Base-by-base conservation (phyloP, 129 eudicot species). In the Erigeron canadensis region DNA sequence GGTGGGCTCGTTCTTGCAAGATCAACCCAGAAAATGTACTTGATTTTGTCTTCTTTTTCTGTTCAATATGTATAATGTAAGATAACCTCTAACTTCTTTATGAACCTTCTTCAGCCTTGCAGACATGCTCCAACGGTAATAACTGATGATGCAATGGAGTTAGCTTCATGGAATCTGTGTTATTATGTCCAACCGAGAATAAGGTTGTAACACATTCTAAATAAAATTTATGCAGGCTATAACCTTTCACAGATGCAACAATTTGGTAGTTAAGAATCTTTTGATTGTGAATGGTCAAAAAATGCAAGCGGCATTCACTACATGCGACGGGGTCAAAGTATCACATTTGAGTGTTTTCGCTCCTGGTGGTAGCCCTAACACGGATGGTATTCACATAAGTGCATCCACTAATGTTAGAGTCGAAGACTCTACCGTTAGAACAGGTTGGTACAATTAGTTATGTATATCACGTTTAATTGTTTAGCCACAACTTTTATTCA, bases 71-170 rank as follows among this genome's bases (percentile, higher is more conserved):
- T 75, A 21, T 73, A 63, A 56, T 59, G 42, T 72, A 45, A 37
- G 19, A 60, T 55, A 23, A 6, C 4, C n/a, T 43, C 5, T n/a
- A 6, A 44, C 8, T 39, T 58, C 7, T 18, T 75, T 65, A 1
- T 58, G 6, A 46, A 17, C 28, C 15, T 81, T 80, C 79, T 75
- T 64, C 97, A 94, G 97, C 99, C 99, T 63, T 94, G 99, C 74
- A 88, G 80, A n/a, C 97, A 86, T 56, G 97, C 99, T 71, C 99
- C 99, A 63, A 94, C 93, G 88, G 99, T 94, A 17, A 89, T 97
- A 81, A 63, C 39, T 58, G 51, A 67, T 67, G 19, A 28, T 72
- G 43, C 75, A 43, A 48, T 38, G 63, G 64, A 48, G 60, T 51
- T 77, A 70, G 78, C 65, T 69, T 68, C 40, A 72, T 70, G 58